Percentiles rank a stretch among this genome's conserved stretches.
These are phyloP conservation scores for Rhynchospora pubera DNA, from an alignment of 176 grass and related monocot species.

Conservation along the genomic window DNA sequence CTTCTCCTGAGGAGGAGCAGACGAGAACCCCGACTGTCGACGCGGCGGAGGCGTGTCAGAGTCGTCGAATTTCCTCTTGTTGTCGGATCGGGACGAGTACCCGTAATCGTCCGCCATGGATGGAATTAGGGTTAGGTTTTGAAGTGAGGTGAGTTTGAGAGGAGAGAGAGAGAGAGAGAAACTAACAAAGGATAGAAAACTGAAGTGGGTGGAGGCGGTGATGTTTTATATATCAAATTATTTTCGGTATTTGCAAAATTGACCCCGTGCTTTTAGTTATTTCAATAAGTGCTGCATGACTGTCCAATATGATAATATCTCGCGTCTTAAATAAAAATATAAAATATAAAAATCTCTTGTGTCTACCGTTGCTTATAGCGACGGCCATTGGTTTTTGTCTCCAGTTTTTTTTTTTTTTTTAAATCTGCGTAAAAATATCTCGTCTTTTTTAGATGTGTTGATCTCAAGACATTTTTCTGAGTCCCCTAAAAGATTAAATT, in stretches of 20 bases:
- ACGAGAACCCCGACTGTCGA: slow-evolving; percentile 69
- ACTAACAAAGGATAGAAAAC: slow-evolving; percentile 34
- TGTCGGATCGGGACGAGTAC: slow-evolving; percentile 46
- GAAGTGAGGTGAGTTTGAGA: slow-evolving; percentile 2
- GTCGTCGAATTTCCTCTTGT: slow-evolving; percentile 88
- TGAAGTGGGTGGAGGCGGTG: background rate
- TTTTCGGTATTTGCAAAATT: background rate
- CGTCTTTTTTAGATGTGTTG: no score
- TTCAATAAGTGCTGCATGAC: background rate
- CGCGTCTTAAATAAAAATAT: no score
- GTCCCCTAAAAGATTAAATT: no score
- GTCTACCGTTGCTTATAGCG: no score
- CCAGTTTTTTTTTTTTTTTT: no score
- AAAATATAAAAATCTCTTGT: no score
- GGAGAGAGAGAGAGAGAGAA: background rate
- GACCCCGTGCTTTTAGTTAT: background rate
- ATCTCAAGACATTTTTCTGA: no score
- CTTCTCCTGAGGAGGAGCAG: slow-evolving; percentile 33
- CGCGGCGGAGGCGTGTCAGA: slow-evolving; percentile 31
- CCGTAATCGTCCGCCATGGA: slow-evolving; percentile 61
- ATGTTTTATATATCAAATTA: slow-evolving; percentile 26
- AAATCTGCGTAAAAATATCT: no score
- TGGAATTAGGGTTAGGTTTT: slow-evolving; percentile 34
- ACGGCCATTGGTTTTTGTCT: no score
- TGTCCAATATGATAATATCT: no score